phyloP scores from a whole-genome alignment of 2,329 filamentous ascomycete species.

The Phoma sp. region DNA sequence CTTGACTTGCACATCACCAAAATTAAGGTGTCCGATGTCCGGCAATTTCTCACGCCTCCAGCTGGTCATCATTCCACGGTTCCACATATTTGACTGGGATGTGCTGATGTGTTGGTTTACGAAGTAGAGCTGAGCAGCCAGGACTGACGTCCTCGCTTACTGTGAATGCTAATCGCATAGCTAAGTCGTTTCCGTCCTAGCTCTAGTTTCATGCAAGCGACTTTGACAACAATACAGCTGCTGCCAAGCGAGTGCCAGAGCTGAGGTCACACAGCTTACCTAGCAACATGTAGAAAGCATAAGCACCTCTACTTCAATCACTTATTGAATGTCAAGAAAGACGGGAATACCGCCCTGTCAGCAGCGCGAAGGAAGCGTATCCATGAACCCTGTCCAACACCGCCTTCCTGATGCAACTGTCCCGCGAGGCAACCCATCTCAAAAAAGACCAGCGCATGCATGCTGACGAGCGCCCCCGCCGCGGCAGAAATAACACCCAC shows the following conservation, averaged over 20 bases:
- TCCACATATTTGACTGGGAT: not conserved
- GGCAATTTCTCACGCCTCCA: not conserved
- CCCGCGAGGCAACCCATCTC: slow-evolving; percentile 1
- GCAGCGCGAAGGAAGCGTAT: slow-evolving; percentile 1
- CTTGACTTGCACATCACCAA: not conserved
- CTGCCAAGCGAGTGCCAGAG: not conserved
- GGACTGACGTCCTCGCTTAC: slow-evolving; percentile 5
- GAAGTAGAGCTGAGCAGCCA: slow-evolving; percentile 1
- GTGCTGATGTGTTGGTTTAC: not conserved
- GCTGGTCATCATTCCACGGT: not conserved
- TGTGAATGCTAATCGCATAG: slow-evolving; percentile 3
- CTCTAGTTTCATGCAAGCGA: not conserved
- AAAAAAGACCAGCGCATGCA: slow-evolving; percentile 2
- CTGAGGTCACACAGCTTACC: not conserved
- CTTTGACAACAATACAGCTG: not conserved
- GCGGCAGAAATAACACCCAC: slow-evolving; percentile 1
- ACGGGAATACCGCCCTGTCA: slow-evolving; percentile 5
- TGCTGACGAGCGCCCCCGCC: slow-evolving; percentile 16
- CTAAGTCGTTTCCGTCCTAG: slow-evolving; percentile 2
- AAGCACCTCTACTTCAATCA: not conserved
- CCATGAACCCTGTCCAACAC: not conserved
- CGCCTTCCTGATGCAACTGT: slow-evolving; percentile 9
- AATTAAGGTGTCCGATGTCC: not conserved
- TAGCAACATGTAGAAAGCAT: not conserved
- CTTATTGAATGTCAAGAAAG: not conserved